Evolutionary conservation across 2,329 filamentous ascomycete genomes (phyloP).

Genomic region (Ophiostoma angusticollis): DNA sequence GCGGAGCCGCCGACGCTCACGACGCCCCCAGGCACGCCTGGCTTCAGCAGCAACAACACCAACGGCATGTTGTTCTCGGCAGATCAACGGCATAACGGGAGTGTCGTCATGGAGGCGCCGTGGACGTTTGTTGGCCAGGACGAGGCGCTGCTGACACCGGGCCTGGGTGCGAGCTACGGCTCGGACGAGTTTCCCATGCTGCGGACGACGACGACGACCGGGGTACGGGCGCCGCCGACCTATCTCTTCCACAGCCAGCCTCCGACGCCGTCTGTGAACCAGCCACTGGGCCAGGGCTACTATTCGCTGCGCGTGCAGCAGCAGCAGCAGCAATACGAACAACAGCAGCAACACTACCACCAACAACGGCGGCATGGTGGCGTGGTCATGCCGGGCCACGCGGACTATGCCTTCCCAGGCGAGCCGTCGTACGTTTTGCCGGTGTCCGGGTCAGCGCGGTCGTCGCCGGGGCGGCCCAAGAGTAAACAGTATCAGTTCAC

Average conservation of each 20-base stretch:
- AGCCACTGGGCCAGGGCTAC: constrained; percentile 31
- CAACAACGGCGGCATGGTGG: too few species aligned
- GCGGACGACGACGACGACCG: constrained; percentile 11
- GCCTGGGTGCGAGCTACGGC: constrained; percentile 30
- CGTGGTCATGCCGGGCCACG: too few species aligned
- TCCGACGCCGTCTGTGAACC: constrained; percentile 34
- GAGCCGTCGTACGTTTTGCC: constrained; percentile 25
- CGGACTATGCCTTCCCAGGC: constrained; percentile 41
- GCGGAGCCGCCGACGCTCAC: constrained; percentile 2
- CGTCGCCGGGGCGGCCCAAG: constrained; percentile 25
- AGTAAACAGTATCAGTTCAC: constrained; percentile 34
- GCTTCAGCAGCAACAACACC: constrained; percentile 19
- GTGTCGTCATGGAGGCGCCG: constrained; percentile 24
- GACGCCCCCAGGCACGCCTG: constrained; percentile 11
- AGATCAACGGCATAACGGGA: too few species aligned
- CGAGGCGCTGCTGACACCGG: constrained; percentile 36
- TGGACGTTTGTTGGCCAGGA: constrained; percentile 29
- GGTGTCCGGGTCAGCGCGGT: constrained; percentile 23
- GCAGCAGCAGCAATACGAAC: constrained; percentile 20
- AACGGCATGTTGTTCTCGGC: too few species aligned
- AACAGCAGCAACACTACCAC: too few species aligned
- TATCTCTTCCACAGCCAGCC: constrained; percentile 38
- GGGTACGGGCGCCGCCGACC: constrained; percentile 26
- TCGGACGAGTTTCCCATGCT: constrained; percentile 31
- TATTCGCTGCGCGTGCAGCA: constrained; percentile 19